Percentiles rank a stretch among this genome's conserved stretches.
Evolutionary conservation across 306 rosid species (phyloP).

Genomic region (Spatholobus suberectus): DNA sequence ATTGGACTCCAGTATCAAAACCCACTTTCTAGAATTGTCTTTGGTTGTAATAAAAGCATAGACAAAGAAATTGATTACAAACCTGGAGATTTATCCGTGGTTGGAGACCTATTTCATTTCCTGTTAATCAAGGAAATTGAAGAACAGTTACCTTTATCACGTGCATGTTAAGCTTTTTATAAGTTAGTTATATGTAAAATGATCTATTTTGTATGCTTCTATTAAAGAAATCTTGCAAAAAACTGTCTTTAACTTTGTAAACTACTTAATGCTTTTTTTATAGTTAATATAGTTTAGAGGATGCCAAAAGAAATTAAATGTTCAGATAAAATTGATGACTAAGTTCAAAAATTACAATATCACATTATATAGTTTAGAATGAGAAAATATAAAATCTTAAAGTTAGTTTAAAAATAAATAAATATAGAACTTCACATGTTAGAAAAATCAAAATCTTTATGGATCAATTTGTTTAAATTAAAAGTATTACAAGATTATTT

Average conservation of each 20-base stretch:
- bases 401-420: not conserved
- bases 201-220: not conserved
- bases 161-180: not conserved
- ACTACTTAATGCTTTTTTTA: not conserved
- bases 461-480: no score
- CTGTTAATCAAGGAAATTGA: slow-evolving; percentile 41
- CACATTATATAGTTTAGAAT: not conserved
- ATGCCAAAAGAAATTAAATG: not conserved
- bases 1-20: not conserved
- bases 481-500: not conserved
- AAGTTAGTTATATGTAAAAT: not conserved
- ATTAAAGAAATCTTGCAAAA: not conserved
- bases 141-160: not conserved
- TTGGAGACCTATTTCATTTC: slow-evolving; percentile 50
- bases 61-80: not conserved
- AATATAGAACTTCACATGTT: no score
- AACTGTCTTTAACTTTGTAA: not conserved
- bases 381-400: not conserved
- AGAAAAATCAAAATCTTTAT: no score
- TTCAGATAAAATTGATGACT: no score
- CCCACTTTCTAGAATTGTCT: not conserved
- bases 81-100: slow-evolving; percentile 71
- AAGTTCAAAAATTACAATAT: not conserved
- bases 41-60: not conserved
- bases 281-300: not conserved